Evolutionary conservation across 2,329 filamentous ascomycete genomes (phyloP).

Genomic region (Diaporthe sp.): DNA sequence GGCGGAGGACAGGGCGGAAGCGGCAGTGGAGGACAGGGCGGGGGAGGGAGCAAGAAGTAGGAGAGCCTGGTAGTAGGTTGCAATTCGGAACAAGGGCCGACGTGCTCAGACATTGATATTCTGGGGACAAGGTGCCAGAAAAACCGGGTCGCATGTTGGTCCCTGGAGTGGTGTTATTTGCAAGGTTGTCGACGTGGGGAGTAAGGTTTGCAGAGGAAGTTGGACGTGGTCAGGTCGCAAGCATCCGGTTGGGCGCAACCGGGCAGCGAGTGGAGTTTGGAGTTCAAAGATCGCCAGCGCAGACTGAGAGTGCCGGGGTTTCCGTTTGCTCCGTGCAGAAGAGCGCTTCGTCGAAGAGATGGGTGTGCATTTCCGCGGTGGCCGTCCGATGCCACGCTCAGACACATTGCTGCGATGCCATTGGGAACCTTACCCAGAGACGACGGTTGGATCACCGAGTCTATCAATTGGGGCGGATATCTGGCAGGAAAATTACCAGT

Average conservation of each 20-base stretch:
- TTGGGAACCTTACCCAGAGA: constrained; percentile 13
- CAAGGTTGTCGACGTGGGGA: constrained; percentile 34
- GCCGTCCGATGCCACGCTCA: constrained; percentile 17
- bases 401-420: constrained; percentile 1
- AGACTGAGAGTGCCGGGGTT: constrained; percentile 14
- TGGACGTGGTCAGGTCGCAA: constrained; percentile 36
- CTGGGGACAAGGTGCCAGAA: constrained; percentile 10
- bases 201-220: constrained; percentile 37
- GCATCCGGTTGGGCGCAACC: constrained; percentile 38
- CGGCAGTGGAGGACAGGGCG: constrained; percentile 41
- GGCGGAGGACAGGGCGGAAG: constrained; percentile 38
- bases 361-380: neutral
- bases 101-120: constrained; percentile 26
- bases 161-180: constrained; percentile 19
- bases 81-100: constrained; percentile 4
- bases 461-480: neutral
- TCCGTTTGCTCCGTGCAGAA: constrained; percentile 9
- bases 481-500: neutral
- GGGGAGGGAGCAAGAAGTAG: constrained; percentile 39
- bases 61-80: constrained; percentile 18
- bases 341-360: constrained; percentile 1
- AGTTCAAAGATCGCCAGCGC: constrained; percentile 33
- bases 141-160: constrained; percentile 14
- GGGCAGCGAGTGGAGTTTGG: constrained; percentile 40
- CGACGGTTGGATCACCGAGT: constrained; percentile 6